These are phyloP conservation scores for Boletus speciosus DNA, from an alignment of 768 basidiomycete genomes.

Conservation along the genomic window DNA sequence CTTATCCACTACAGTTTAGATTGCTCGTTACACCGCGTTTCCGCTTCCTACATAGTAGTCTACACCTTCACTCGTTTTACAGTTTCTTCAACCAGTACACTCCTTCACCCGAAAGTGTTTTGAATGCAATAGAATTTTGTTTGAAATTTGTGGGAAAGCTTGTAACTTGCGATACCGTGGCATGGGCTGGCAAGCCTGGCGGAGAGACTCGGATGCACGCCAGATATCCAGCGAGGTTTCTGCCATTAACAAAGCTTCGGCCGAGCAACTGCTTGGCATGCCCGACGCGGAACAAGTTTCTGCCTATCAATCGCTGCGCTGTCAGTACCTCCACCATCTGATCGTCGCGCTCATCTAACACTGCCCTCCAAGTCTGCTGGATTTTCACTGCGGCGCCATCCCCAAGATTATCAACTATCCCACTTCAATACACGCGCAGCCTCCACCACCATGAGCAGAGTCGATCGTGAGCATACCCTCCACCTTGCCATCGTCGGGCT, in stretches of 20 bases:
- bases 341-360: constrained; percentile 20
- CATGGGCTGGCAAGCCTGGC: no score
- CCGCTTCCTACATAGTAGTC: constrained; percentile 15
- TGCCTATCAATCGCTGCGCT: neutral
- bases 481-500: constrained; percentile 82
- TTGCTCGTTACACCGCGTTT: constrained; percentile 17
- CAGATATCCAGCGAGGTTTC: neutral
- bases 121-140: constrained; percentile 26
- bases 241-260: constrained; percentile 2
- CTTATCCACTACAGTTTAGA: constrained; percentile 15
- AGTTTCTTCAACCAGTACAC: constrained; percentile 23
- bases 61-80: constrained; percentile 26
- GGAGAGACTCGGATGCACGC: neutral
- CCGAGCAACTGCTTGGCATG: constrained; percentile 5
- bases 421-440: constrained; percentile 1
- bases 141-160: neutral
- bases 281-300: neutral
- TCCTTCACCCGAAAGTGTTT: constrained; percentile 21
- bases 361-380: neutral
- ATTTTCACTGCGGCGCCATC: neutral
- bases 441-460: constrained; percentile 13
- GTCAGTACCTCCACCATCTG: constrained; percentile 9
- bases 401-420: neutral
- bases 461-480: constrained; percentile 30
- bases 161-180: neutral